These are phyloP conservation scores for Chlorella vulgaris DNA, from an alignment of 139 green algal genomes.

Conservation along the genomic window DNA sequence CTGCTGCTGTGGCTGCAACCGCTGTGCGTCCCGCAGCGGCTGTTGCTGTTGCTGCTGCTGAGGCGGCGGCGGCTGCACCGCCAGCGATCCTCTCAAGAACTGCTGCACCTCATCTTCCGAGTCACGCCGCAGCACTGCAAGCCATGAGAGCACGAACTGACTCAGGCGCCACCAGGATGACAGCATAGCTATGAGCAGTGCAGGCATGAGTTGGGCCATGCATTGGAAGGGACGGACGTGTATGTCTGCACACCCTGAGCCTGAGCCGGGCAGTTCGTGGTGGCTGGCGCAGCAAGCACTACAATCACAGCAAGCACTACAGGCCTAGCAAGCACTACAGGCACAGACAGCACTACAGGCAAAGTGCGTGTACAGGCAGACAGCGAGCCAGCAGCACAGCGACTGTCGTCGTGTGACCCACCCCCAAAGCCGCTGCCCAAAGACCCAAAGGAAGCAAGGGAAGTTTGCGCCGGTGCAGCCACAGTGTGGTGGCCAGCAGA, in stretches of 20 bases:
- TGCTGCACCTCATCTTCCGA: slow-evolving; percentile 8
- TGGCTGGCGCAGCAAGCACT: no score
- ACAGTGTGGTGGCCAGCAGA: not conserved
- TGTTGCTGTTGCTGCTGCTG: not conserved
- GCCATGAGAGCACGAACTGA: not conserved
- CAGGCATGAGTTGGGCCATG: not conserved
- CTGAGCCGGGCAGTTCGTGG: no score
- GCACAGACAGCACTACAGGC: no score
- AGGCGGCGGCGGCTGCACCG: not conserved
- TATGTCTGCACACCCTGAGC: no score
- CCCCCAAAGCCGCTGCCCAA: slow-evolving; percentile 22
- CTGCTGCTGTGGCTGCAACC: not conserved
- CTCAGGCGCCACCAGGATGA: no score
- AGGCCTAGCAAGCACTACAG: no score
- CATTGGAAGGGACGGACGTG: no score
- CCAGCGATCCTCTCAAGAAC: slow-evolving; percentile 19
- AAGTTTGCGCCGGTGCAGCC: not conserved
- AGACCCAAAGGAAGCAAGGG: not conserved
- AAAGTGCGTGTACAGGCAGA: no score
- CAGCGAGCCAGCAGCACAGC: not conserved
- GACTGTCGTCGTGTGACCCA: not conserved
- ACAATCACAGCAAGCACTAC: no score
- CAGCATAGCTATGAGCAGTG: no score
- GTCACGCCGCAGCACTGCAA: slow-evolving; percentile 10
- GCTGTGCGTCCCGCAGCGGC: not conserved